phyloP scores from a whole-genome alignment of 2,329 filamentous ascomycete species.

The Trichoderma citrinoviride region DNA sequence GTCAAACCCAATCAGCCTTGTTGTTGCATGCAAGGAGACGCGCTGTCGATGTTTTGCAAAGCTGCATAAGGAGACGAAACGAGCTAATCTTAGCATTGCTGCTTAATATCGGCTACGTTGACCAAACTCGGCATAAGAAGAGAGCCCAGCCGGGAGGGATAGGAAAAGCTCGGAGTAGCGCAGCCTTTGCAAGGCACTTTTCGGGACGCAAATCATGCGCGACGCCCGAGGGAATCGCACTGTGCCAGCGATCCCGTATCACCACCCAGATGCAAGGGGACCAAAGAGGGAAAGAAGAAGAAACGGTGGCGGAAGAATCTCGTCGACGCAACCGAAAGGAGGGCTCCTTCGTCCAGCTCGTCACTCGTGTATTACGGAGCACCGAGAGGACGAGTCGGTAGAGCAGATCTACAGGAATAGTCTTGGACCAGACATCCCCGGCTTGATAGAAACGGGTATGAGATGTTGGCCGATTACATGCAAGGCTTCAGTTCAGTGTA shows the following conservation, averaged over 20 bases:
- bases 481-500: too few species aligned
- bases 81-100: slow-evolving; percentile 15
- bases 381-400: too few species aligned
- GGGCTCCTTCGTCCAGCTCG: too few species aligned
- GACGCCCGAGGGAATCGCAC: background rate
- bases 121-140: slow-evolving; percentile 11
- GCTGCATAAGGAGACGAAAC: slow-evolving; percentile 17
- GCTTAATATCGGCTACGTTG: slow-evolving; percentile 8
- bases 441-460: too few species aligned
- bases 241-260: background rate
- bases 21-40: background rate
- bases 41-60: background rate
- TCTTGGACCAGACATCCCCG: too few species aligned
- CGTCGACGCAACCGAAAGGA: too few species aligned
- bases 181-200: background rate
- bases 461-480: too few species aligned
- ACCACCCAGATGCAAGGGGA: background rate
- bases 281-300: background rate
- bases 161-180: background rate
- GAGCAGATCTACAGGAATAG: too few species aligned
- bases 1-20: background rate
- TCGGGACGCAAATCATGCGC: slow-evolving; percentile 7
- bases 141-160: slow-evolving; percentile 3
- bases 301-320: too few species aligned
- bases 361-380: too few species aligned